phyloP scores from a whole-genome alignment of 2,329 filamentous ascomycete species.

The Colletotrichum falcatum region DNA sequence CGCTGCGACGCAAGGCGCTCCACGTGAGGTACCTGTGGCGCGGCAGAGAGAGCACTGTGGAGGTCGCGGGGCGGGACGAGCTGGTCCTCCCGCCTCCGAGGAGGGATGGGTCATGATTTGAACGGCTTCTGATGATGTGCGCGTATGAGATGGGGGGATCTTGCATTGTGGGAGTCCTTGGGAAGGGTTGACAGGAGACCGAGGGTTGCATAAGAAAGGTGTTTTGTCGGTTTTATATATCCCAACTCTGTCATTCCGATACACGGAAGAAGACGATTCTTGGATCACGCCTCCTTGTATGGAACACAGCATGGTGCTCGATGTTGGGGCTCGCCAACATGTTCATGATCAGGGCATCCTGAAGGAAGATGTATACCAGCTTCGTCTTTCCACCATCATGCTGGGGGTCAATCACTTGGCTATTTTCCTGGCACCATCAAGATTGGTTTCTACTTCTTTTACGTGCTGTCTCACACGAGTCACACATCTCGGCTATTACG shows the following conservation, averaged over 20 bases:
- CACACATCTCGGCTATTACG: too few relatives aligned
- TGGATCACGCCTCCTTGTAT: background rate
- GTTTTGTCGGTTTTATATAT: background rate
- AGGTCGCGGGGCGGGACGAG: constrained; percentile 53
- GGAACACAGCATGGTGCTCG: background rate
- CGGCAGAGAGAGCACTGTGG: constrained; percentile 50
- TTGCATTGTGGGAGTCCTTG: background rate
- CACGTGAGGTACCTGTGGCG: constrained; percentile 58
- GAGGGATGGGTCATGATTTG: constrained; percentile 14
- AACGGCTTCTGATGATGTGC: background rate
- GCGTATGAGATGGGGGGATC: background rate
- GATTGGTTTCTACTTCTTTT: too few relatives aligned
- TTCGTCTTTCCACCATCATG: background rate
- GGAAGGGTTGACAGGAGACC: too few relatives aligned
- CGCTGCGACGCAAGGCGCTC: constrained; percentile 57
- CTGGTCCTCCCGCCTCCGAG: constrained; percentile 44
- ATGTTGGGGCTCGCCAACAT: background rate
- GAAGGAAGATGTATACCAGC: background rate
- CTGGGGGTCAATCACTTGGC: background rate
- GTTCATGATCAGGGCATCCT: background rate
- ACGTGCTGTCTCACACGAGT: background rate
- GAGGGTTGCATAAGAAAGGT: background rate
- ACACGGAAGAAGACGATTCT: background rate
- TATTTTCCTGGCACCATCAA: too few relatives aligned
- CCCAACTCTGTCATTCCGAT: background rate